phyloP scores from a whole-genome alignment of 345 rosid genomes.

The Eucalyptus dawsonii region DNA sequence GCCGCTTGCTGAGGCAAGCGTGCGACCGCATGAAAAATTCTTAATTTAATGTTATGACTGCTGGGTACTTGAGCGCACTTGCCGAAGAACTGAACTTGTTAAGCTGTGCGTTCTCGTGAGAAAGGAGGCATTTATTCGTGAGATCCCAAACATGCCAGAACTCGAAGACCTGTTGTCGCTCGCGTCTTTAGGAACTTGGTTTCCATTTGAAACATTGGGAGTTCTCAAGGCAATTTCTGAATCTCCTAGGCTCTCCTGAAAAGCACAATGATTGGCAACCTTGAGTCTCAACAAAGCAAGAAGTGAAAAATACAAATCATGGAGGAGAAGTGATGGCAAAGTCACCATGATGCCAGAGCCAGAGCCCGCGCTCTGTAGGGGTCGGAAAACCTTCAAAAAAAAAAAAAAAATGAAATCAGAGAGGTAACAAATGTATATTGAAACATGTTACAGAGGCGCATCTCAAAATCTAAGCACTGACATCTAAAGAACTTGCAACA shows the following conservation, averaged over 20 bases:
- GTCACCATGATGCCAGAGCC: not conserved
- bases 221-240: constrained; percentile 3
- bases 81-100: constrained; percentile 17
- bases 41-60: constrained; percentile 1
- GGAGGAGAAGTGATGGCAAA: not conserved
- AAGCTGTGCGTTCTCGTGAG: constrained; percentile 27
- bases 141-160: not conserved
- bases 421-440: not conserved
- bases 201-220: constrained; percentile 6
- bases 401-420: not conserved
- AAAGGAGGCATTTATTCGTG: not conserved
- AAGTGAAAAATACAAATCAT: not conserved
- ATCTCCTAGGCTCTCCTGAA: constrained; percentile 30
- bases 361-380: not conserved
- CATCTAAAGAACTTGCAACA: not conserved
- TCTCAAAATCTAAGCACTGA: not conserved
- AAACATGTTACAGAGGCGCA: not conserved
- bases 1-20: not conserved
- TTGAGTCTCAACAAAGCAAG: not conserved
- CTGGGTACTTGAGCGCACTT: constrained; percentile 10
- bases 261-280: not conserved
- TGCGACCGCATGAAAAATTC: not conserved
- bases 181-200: not conserved
- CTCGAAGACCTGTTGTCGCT: not conserved
- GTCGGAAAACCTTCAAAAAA: not conserved